These are phyloP conservation scores for Saccharum officinarum DNA, from an alignment of 176 grass and related monocot genomes.

Conservation along the genomic window DNA sequence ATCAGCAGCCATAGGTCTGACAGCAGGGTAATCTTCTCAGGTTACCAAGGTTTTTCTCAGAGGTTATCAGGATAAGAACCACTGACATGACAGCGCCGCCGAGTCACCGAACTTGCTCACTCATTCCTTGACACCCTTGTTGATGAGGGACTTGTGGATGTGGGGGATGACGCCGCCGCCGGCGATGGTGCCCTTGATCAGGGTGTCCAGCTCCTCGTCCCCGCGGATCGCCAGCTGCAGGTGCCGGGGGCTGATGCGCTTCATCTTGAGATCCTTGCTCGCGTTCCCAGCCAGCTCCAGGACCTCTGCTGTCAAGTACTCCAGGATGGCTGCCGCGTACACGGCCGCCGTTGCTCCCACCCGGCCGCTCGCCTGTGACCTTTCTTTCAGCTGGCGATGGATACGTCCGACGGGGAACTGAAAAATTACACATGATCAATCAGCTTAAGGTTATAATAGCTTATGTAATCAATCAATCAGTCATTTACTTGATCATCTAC, in stretches of 20 bases:
- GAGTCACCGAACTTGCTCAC: not conserved
- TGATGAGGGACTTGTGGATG: constrained; percentile 65
- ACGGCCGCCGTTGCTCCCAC: constrained; percentile 63
- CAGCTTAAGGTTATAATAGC: not conserved
- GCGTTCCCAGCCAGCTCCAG: constrained; percentile 68
- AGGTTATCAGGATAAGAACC: not conserved
- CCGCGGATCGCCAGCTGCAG: constrained; percentile 59
- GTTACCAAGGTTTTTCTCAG: not conserved
- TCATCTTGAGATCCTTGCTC: constrained; percentile 67
- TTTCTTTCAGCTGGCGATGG: constrained; percentile 50
- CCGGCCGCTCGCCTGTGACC: constrained; percentile 35
- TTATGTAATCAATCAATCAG: not conserved
- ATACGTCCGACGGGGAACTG: constrained; percentile 67
- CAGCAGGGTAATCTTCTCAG: not conserved
- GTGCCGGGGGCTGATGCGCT: constrained; percentile 60
- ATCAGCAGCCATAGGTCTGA: not conserved
- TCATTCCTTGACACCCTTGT: constrained; percentile 53
- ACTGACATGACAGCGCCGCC: not conserved
- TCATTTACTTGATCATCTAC: not conserved
- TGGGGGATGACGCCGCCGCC: constrained; percentile 58
- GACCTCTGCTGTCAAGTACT: constrained; percentile 61
- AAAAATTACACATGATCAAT: constrained; percentile 15
- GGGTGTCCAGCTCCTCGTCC: constrained; percentile 51
- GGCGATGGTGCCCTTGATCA: constrained; percentile 57
- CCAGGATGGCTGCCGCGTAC: constrained; percentile 55